Evolutionary conservation across 345 rosid genomes (phyloP).

Genomic region (Mangifera indica): DNA sequence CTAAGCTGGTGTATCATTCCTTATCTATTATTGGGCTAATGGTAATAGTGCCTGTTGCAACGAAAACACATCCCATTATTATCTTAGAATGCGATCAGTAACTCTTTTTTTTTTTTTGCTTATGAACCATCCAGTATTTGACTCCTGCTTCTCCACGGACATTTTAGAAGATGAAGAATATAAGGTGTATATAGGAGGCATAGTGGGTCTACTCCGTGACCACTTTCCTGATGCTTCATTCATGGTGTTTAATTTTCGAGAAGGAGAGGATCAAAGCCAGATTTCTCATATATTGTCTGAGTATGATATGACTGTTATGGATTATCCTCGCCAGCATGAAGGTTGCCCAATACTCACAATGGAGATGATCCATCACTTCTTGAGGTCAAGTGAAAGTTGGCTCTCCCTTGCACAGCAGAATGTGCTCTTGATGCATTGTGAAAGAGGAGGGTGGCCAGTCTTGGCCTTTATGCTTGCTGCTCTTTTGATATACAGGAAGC

Average conservation of each 20-base stretch:
- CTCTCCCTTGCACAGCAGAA: conserved; percentile 59
- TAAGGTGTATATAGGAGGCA: conserved; percentile 48
- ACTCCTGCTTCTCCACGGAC: conserved; percentile 63
- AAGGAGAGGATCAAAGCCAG: conserved; percentile 51
- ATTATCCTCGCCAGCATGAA: conserved; percentile 73
- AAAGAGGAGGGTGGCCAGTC: conserved; percentile 74
- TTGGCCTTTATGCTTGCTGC: conserved; percentile 82
- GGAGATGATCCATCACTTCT: conserved; percentile 67
- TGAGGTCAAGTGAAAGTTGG: conserved; percentile 76
- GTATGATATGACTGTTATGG: conserved; percentile 77
- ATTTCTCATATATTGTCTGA: conserved; percentile 52
- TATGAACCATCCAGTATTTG: conserved; percentile 45
- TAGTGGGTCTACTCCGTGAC: conserved; percentile 53
- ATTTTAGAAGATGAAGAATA: conserved; percentile 52
- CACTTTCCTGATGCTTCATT: conserved; percentile 60
- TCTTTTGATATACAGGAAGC: conserved; percentile 61
- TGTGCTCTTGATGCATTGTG: conserved; percentile 66
- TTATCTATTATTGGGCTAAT: not conserved
- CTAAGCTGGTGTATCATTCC: not conserved
- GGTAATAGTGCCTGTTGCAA: not conserved
- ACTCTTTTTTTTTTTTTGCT: conserved; percentile 1
- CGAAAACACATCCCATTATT: not conserved
- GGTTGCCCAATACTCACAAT: conserved; percentile 74
- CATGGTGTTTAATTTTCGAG: conserved; percentile 79
- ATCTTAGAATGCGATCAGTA: not conserved